Percentiles rank a stretch among this genome's conserved stretches.
phyloP scores from a whole-genome alignment of 2,329 filamentous ascomycete genomes.

The Phyllosticta citribraziliensis region DNA sequence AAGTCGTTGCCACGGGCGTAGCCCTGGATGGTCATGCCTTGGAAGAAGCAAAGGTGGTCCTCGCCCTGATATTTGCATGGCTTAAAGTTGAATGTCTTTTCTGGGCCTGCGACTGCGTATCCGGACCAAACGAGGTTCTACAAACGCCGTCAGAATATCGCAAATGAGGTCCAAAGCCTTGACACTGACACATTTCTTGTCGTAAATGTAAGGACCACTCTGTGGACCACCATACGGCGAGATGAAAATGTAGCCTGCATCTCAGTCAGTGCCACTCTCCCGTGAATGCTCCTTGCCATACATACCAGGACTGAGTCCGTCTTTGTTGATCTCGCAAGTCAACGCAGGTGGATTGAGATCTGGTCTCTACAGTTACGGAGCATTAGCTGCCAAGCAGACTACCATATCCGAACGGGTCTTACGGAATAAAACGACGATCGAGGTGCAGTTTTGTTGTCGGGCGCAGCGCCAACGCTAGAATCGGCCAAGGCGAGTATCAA shows the following conservation, averaged over 20 bases:
- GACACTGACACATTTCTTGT: constrained; percentile 35
- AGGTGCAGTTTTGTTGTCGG: constrained; percentile 12
- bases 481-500: background rate
- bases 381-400: background rate
- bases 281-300: background rate
- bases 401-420: background rate
- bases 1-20: constrained; percentile 43
- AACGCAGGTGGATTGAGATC: constrained; percentile 17
- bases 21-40: constrained; percentile 42
- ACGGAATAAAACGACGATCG: constrained; percentile 16
- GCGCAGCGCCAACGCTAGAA: background rate
- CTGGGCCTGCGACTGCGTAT: constrained; percentile 38
- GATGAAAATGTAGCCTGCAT: constrained; percentile 39
- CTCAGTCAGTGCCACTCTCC: background rate
- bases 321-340: constrained; percentile 15
- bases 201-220: constrained; percentile 43
- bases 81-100: constrained; percentile 38
- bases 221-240: constrained; percentile 41
- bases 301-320: constrained; percentile 6
- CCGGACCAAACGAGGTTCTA: constrained; percentile 43
- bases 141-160: background rate
- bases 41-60: constrained; percentile 43
- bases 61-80: constrained; percentile 40
- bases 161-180: background rate
- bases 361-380: constrained; percentile 12